Evolutionary conservation across 1,284 basidiomycete species (phyloP).

Genomic region (Marasmius tenuissimus): DNA sequence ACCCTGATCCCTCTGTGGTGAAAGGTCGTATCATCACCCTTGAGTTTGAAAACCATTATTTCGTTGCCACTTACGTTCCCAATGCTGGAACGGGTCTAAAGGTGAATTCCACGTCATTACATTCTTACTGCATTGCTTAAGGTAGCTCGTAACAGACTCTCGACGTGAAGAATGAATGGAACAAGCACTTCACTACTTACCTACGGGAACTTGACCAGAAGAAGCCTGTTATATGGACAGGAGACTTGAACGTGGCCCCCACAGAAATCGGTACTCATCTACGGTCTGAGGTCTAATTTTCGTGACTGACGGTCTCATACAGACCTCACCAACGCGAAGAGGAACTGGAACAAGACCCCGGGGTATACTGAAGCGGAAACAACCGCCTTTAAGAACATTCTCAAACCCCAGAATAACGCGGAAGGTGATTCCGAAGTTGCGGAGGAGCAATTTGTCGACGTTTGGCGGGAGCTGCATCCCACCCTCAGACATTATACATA

Average conservation of each 20-base stretch:
- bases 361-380: slow-evolving; percentile 84
- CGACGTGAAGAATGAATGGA: slow-evolving; percentile 75
- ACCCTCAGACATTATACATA: slow-evolving; percentile 76
- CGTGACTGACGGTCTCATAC: neutral
- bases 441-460: slow-evolving; percentile 65
- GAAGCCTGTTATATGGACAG: slow-evolving; percentile 89
- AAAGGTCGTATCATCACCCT: slow-evolving; percentile 82
- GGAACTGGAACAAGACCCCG: slow-evolving; percentile 79
- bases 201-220: slow-evolving; percentile 69
- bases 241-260: slow-evolving; percentile 86
- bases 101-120: slow-evolving; percentile 36
- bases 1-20: slow-evolving; percentile 59
- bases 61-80: slow-evolving; percentile 86
- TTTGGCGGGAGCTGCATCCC: slow-evolving; percentile 81
- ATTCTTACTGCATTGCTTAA: neutral
- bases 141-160: slow-evolving; percentile 50
- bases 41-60: slow-evolving; percentile 72
- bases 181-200: slow-evolving; percentile 71
- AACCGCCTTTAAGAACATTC: slow-evolving; percentile 63
- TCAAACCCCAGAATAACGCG: slow-evolving; percentile 39
- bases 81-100: slow-evolving; percentile 83
- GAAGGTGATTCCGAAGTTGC: slow-evolving; percentile 17
- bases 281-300: neutral
- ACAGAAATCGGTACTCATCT: slow-evolving; percentile 56
- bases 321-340: slow-evolving; percentile 68